Conservation (phyloP, 2,329 filamentous ascomycete genomes). For the Colletotrichum spinosum region DNA sequence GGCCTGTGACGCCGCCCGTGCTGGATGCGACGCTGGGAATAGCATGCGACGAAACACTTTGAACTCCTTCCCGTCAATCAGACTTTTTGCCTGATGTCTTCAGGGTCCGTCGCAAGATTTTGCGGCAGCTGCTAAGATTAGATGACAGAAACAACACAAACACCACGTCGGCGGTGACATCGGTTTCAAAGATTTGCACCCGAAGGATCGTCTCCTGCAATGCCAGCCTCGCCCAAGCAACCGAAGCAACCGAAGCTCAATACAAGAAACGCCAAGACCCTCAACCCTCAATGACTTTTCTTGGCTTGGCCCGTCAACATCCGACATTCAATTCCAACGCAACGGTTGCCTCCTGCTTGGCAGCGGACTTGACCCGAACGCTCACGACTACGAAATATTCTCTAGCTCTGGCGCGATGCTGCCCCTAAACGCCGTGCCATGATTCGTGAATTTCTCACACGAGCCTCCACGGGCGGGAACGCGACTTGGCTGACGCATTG, state of each 20-base stretch:
- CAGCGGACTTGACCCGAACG: conserved; percentile 6
- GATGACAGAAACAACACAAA: conserved; percentile 15
- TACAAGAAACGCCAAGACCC: conserved; percentile 35
- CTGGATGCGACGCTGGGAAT: conserved; percentile 28
- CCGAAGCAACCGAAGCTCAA: conserved; percentile 17
- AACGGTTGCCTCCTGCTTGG: conserved; percentile 22
- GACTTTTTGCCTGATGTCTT: conserved; percentile 9
- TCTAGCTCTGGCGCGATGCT: conserved; percentile 1
- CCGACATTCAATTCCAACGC: conserved; percentile 1
- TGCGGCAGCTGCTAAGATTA: conserved; percentile 4
- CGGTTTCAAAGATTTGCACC: not conserved
- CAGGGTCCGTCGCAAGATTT: conserved; percentile 19
- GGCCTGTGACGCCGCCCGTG: conserved; percentile 31
- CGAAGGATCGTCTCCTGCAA: not conserved
- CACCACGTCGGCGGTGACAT: not conserved
- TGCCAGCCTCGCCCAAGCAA: not conserved
- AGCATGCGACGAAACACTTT: conserved; percentile 26
- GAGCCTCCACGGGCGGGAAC: not conserved
- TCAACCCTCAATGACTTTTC: conserved; percentile 6
- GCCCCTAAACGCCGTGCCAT: conserved; percentile 1
- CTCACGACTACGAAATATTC: not conserved
- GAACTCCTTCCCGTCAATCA: conserved; percentile 1
- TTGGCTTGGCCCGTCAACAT: conserved; percentile 1
- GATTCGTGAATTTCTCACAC: conserved; percentile 6
- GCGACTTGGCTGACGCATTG: conserved; percentile 28